Conservation (phyloP, 31 red algal genomes). For the Asparagopsis taxiformis region DNA sequence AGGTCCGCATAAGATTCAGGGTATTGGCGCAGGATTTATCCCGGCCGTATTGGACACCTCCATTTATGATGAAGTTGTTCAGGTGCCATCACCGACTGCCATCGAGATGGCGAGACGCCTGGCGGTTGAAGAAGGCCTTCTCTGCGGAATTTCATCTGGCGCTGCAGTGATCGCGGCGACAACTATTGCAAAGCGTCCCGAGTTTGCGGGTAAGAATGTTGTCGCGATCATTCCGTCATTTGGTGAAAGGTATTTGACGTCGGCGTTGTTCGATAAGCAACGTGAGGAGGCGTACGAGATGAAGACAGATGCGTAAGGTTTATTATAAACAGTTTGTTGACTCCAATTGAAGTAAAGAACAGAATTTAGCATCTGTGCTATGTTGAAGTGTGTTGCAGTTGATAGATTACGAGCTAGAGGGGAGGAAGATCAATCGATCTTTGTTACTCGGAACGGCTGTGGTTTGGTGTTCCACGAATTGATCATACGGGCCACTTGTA, state of each 20-base stretch:
- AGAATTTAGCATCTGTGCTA: too few species aligned
- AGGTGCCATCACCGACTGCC: slow-evolving; percentile 35
- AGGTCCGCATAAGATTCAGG: slow-evolving; percentile 87
- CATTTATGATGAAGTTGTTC: slow-evolving; percentile 78
- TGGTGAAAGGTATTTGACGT: slow-evolving; percentile 88
- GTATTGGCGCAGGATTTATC: slow-evolving; percentile 86
- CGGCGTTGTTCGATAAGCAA: slow-evolving; percentile 83
- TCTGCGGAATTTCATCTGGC: slow-evolving; percentile 71
- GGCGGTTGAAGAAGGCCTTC: slow-evolving; percentile 69
- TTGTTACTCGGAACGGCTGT: slow-evolving; percentile 21
- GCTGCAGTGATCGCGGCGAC: slow-evolving; percentile 82
- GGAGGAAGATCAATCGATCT: slow-evolving; percentile 26
- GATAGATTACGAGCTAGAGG: too few species aligned
- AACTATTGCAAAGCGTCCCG: slow-evolving; percentile 79
- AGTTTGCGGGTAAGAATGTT: slow-evolving; percentile 83
- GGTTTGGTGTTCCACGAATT: slow-evolving; percentile 2
- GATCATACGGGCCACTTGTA: background rate
- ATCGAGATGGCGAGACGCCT: slow-evolving; percentile 78
- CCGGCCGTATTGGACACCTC: slow-evolving; percentile 71
- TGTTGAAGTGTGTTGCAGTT: too few species aligned
- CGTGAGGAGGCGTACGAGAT: slow-evolving; percentile 90
- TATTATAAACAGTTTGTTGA: too few species aligned
- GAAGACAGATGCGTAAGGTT: slow-evolving; percentile 40
- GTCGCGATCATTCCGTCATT: slow-evolving; percentile 85
- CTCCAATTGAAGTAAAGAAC: too few species aligned